phyloP scores from a whole-genome alignment of 78 protist species.

The Emiliania huxleyi region DNA sequence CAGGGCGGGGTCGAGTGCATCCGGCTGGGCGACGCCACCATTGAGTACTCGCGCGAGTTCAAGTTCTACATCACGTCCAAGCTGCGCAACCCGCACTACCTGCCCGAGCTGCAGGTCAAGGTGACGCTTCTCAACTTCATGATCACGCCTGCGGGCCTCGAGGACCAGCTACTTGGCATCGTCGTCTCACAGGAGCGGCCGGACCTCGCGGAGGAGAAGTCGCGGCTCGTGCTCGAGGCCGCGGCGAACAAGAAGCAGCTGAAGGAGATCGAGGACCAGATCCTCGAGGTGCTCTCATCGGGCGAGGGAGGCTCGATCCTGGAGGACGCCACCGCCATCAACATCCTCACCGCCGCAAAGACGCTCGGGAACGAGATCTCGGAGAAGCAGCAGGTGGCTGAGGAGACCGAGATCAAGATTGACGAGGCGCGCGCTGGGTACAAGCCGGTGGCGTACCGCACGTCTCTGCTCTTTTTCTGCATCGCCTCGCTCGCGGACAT shows the following conservation, averaged over 20 bases:
- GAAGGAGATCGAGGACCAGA: conserved; percentile 75
- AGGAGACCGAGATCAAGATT: conserved; percentile 53
- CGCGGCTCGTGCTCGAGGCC: conserved; percentile 40
- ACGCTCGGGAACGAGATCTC: conserved; percentile 40
- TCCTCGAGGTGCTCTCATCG: conserved; percentile 57
- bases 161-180: conserved; percentile 73
- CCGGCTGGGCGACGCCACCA: conserved; percentile 70
- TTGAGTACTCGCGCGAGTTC: conserved; percentile 64
- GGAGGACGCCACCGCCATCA: conserved; percentile 54
- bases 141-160: conserved; percentile 71
- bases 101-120: conserved; percentile 66
- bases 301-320: conserved; percentile 46
- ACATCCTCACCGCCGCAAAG: conserved; percentile 54
- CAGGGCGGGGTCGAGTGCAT: conserved; percentile 57
- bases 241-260: conserved; percentile 49
- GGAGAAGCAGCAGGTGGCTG: conserved; percentile 54
- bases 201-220: conserved; percentile 72
- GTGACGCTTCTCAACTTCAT: conserved; percentile 74
- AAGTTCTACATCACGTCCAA: conserved; percentile 65
- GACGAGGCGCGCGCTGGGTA: conserved; percentile 49
- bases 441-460: conserved; percentile 60
- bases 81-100: conserved; percentile 66
- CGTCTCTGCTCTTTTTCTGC: conserved; percentile 80
- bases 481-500: conserved; percentile 65
- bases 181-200: conserved; percentile 75